Evolutionary conservation across 2,329 filamentous ascomycete species (phyloP).

Genomic region (Fusarium nygamai): DNA sequence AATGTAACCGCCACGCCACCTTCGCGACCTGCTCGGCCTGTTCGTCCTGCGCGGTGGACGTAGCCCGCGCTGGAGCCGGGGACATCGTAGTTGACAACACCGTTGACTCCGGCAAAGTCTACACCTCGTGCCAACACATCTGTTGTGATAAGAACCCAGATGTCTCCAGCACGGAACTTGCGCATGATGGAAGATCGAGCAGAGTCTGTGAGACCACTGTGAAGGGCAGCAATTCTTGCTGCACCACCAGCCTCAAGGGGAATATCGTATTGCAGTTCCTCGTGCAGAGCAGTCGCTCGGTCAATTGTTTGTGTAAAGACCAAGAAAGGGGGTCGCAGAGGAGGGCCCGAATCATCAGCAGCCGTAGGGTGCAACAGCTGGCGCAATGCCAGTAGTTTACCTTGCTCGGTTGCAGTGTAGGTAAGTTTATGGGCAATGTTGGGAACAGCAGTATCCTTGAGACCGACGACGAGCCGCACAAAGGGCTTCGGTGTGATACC

Average conservation of each 20-base stretch:
- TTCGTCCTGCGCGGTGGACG: conserved; percentile 92
- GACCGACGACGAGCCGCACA: conserved; percentile 88
- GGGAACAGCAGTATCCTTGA: conserved; percentile 95
- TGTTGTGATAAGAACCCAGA: conserved; percentile 97
- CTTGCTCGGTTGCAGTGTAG: conserved; percentile 92
- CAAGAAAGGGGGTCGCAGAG: conserved; percentile 86
- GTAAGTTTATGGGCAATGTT: conserved; percentile 89
- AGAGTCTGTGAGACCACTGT: conserved; percentile 83
- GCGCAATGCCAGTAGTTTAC: conserved; percentile 90
- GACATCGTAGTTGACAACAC: conserved; percentile 97
- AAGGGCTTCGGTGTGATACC: conserved; percentile 60
- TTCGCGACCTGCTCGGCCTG: conserved; percentile 85
- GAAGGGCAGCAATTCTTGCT: conserved; percentile 86
- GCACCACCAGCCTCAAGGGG: conserved; percentile 87
- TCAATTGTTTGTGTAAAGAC: conserved; percentile 98
- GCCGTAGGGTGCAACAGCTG: conserved; percentile 85
- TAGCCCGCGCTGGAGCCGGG: conserved; percentile 91
- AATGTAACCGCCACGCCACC: conserved; percentile 93
- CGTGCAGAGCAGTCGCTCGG: conserved; percentile 85
- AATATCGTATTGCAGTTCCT: conserved; percentile 94
- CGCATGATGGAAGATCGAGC: conserved; percentile 85
- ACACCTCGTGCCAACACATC: conserved; percentile 92
- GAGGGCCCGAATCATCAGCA: conserved; percentile 62
- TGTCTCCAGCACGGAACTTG: conserved; percentile 87
- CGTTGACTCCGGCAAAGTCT: conserved; percentile 94